Evolutionary conservation across 495 filamentous ascomycete genomes (phyloP).

Genomic region (Neurospora sp.): DNA sequence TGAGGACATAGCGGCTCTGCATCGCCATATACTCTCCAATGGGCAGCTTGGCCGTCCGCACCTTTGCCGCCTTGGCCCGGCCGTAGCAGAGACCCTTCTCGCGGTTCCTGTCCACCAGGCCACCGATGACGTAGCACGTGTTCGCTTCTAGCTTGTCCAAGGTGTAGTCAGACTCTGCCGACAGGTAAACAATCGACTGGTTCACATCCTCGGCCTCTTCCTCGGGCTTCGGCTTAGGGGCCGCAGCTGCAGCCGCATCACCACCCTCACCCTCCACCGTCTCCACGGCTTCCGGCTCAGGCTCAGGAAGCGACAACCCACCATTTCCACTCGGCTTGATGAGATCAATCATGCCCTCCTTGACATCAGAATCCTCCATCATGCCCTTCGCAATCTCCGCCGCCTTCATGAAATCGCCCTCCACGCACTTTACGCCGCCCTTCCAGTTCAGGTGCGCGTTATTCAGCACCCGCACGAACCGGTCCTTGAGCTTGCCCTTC

Average conservation of each 20-base stretch:
- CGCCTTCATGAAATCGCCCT: conserved; percentile 58
- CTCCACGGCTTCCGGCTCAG: conserved; percentile 17
- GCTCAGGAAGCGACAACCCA: conserved; percentile 7
- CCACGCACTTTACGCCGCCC: conserved; percentile 51
- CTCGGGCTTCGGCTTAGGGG: conserved; percentile 12
- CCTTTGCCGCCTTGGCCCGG: conserved; percentile 57
- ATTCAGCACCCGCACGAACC: conserved; percentile 64
- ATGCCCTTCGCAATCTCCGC: conserved; percentile 46
- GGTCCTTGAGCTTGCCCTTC: conserved; percentile 59
- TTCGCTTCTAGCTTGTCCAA: conserved; percentile 70
- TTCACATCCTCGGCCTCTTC: conserved; percentile 27
- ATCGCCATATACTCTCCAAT: conserved; percentile 90
- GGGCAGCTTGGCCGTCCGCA: conserved; percentile 81
- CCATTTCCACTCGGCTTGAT: conserved; percentile 35
- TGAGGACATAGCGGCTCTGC: conserved; percentile 68
- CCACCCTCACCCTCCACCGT: neutral
- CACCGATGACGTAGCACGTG: conserved; percentile 87
- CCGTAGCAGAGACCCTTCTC: conserved; percentile 92
- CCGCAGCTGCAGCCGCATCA: neutral
- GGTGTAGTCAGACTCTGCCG: conserved; percentile 74
- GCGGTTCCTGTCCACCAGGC: conserved; percentile 88
- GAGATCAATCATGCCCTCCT: conserved; percentile 39
- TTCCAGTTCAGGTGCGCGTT: conserved; percentile 71
- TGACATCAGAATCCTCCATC: conserved; percentile 46
- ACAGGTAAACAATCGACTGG: conserved; percentile 65